Percentiles rank a stretch among this genome's conserved stretches.
Evolutionary conservation across 345 rosid species (phyloP).

Genomic region (Salix suchowensis): DNA sequence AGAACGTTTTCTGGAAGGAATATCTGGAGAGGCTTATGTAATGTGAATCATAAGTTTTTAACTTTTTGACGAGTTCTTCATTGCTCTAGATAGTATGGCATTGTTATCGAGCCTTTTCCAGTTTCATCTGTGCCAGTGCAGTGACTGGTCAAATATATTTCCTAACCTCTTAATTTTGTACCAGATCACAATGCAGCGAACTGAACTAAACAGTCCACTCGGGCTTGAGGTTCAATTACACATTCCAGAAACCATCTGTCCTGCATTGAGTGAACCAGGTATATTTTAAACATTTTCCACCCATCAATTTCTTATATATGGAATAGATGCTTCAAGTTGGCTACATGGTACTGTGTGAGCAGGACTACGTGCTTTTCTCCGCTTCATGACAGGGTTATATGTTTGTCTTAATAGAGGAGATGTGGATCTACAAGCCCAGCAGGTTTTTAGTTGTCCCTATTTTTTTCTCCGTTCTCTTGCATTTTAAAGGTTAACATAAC

Average conservation of each 20-base stretch:
- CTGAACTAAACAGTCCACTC: slow-evolving; percentile 79
- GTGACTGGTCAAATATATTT: not conserved
- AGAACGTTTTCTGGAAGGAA: slow-evolving; percentile 93
- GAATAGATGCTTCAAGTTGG: slow-evolving; percentile 1
- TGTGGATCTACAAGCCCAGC: slow-evolving; percentile 76
- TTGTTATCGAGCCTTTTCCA: slow-evolving; percentile 9
- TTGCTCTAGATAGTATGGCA: slow-evolving; percentile 3
- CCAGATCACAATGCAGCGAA: slow-evolving; percentile 96
- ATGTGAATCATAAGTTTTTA: slow-evolving; percentile 26
- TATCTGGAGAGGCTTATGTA: slow-evolving; percentile 96
- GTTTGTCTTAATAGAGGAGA: slow-evolving; percentile 93
- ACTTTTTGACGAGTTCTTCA: slow-evolving; percentile 12
- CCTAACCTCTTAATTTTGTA: slow-evolving; percentile 25
- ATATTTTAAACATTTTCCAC: not conserved
- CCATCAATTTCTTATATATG: not conserved
- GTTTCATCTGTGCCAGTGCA: not conserved
- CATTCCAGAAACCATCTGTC: slow-evolving; percentile 93
- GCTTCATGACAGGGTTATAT: slow-evolving; percentile 88
- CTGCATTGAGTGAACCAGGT: slow-evolving; percentile 99
- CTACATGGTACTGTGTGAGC: slow-evolving; percentile 23
- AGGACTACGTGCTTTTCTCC: slow-evolving; percentile 97
- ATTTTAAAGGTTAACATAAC: slow-evolving; percentile 1
- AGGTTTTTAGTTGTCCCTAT: slow-evolving; percentile 42
- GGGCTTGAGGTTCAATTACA: slow-evolving; percentile 98
- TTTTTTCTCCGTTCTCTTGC: not conserved